Base-by-base conservation (phyloP, 2,329 filamentous ascomycete species). In the Pyrenochaeta sp. region DNA sequence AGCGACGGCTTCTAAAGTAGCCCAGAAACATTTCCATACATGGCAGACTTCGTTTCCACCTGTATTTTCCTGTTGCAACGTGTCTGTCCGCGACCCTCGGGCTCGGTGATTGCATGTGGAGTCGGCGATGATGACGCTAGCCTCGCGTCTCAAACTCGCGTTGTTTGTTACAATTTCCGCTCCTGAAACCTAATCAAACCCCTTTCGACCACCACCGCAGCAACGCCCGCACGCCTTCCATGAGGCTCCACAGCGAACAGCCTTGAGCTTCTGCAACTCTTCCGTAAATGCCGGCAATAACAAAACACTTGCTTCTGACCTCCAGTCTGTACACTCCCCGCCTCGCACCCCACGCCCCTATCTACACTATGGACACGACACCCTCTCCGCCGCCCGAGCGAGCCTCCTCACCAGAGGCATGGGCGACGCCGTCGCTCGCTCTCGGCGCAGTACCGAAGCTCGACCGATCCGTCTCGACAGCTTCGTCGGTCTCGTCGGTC, bases 391-490 rank as follows among this genome's bases (percentile, higher is more conserved):
- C 70, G 42, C 63, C 81, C 63, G 81, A 71, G 51, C 73, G 72
- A 54, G 56, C 61, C 49, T 56, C 58, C 15, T 90, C 88, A 31
- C 88, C 89, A n/a, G 85, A 87, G 45, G 86, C 87, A 32, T 86
- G 87, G 66, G 77, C 81, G 15, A 80, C 83, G 15, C 88, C 89
- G 6, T 83, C 83, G n/a, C 81, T 83, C 33, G 86, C 88, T 50
- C 79, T 90, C 51, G 83, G 85, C 35, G 79, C 85, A 36, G 82
- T 82, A 39, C 81, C 85, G 11, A 79, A 82, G 51, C 80, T 89
- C 48, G 83, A 86, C 47, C 87, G 88, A 58, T 87, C 85, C 61
- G 76, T 90, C 30, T 92, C 86, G 41, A 81, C 83, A 21, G 83
- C 71, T 80, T 87, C 80, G 51, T 82, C 81, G 37, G 76, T 82